Conservation (phyloP, 1,139 yeast genomes). For the Torulaspora pretoriensis region DNA sequence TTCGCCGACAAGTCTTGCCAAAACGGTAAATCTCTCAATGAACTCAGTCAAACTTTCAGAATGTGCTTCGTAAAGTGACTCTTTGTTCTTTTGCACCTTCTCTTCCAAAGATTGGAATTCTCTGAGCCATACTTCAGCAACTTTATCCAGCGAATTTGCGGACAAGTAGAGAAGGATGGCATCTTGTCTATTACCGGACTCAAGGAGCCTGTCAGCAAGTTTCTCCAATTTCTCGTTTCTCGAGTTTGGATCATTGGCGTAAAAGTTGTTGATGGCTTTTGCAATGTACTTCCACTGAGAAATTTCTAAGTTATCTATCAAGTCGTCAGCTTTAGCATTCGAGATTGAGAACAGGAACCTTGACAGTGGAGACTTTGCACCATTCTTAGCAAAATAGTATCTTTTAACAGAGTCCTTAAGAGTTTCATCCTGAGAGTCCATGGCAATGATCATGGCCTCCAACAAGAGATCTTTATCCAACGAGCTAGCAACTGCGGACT, state of each 20-base stretch:
- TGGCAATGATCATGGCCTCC: conserved; percentile 81
- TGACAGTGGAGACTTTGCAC: conserved; percentile 51
- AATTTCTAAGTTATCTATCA: conserved; percentile 74
- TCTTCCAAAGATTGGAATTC: conserved; percentile 64
- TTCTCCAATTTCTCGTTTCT: conserved; percentile 55
- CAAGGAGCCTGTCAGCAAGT: conserved; percentile 70
- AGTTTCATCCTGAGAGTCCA: conserved; percentile 56
- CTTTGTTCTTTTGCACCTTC: conserved; percentile 43
- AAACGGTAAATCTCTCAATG: conserved; percentile 78
- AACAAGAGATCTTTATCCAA: conserved; percentile 58
- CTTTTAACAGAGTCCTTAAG: conserved; percentile 65
- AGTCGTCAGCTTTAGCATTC: conserved; percentile 58
- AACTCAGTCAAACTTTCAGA: conserved; percentile 75
- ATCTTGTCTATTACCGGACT: conserved; percentile 53
- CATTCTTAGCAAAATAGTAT: conserved; percentile 62
- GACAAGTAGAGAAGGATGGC: conserved; percentile 79
- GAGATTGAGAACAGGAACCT: conserved; percentile 70
- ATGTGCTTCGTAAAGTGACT: conserved; percentile 68
- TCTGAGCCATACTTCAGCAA: conserved; percentile 75
- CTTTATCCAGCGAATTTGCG: conserved; percentile 75
- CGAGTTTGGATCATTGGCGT: conserved; percentile 40
- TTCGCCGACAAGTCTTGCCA: conserved; percentile 56
- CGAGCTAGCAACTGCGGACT: conserved; percentile 65
- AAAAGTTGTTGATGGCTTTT: conserved; percentile 59
- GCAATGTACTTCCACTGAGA: conserved; percentile 81